phyloP scores from a whole-genome alignment of 495 filamentous ascomycete species.

The Hypoxylon lenormandii region DNA sequence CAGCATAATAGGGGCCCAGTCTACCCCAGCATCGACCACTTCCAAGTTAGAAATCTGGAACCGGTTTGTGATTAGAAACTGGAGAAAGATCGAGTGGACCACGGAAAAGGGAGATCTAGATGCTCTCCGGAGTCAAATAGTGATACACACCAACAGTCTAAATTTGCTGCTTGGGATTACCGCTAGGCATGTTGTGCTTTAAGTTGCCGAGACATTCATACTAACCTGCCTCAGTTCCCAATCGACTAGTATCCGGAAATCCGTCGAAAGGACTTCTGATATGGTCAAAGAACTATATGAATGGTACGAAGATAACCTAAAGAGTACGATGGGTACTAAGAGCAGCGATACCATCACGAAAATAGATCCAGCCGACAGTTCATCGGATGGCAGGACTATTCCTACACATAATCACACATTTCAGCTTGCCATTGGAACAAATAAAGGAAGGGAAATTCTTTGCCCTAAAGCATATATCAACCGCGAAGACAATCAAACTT shows the following conservation, averaged over 20 bases:
- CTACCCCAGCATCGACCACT: slow-evolving; percentile 1
- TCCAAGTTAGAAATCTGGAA: slow-evolving; percentile 12
- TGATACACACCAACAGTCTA: slow-evolving; percentile 28
- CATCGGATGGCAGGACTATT: neutral
- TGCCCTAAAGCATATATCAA: neutral
- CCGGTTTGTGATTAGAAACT: slow-evolving; percentile 18
- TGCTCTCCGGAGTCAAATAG: slow-evolving; percentile 14
- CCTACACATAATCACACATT: neutral
- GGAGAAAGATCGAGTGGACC: slow-evolving; percentile 38
- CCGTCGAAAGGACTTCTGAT: slow-evolving; percentile 5
- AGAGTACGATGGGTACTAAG: neutral
- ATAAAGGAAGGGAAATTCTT: neutral
- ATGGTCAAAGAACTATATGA: slow-evolving; percentile 12
- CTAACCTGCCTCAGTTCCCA: neutral
- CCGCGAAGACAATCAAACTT: neutral
- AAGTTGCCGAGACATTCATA: neutral
- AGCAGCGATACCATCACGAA: neutral
- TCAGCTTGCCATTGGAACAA: neutral
- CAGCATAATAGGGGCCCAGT: slow-evolving; percentile 9
- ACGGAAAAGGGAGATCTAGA: slow-evolving; percentile 30
- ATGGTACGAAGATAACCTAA: slow-evolving; percentile 17
- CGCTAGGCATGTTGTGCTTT: slow-evolving; percentile 4
- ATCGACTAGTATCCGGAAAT: slow-evolving; percentile 1
- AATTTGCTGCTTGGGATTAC: slow-evolving; percentile 15
- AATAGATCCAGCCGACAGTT: neutral